Evolutionary conservation across 306 rosid genomes (phyloP).

Genomic region (Cucumis cinereus): DNA sequence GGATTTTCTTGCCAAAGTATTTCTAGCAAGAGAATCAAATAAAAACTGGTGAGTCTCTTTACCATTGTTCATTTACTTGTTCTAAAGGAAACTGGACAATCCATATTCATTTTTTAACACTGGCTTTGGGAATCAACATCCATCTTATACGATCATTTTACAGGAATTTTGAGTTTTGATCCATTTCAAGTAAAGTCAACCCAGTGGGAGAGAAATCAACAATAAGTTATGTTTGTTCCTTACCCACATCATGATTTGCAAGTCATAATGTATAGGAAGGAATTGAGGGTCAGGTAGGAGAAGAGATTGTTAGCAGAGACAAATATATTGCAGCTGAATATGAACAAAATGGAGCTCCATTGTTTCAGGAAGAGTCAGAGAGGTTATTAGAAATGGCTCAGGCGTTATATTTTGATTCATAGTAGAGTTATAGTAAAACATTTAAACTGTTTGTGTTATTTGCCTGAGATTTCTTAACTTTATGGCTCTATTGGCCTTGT

Average conservation of each 20-base stretch:
- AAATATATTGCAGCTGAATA: not conserved
- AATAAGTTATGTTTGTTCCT: not conserved
- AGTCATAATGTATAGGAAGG: not conserved
- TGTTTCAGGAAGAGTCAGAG: not conserved
- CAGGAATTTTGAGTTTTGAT: constrained; percentile 1
- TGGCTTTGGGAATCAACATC: not conserved
- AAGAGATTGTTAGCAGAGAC: not conserved
- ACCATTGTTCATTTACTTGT: not conserved
- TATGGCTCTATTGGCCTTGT: not conserved
- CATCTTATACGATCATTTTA: not conserved
- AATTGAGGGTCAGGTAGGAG: not conserved
- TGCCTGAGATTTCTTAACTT: not conserved
- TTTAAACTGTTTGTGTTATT: not conserved
- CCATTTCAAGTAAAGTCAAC: not conserved
- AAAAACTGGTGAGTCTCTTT: not conserved
- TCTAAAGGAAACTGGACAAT: not conserved
- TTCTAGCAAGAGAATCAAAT: constrained; percentile 18
- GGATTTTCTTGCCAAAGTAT: constrained; percentile 23
- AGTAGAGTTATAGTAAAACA: not conserved
- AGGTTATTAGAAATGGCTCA: not conserved
- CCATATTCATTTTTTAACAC: not conserved
- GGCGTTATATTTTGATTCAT: not conserved
- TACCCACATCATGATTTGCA: not conserved
- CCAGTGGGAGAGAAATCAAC: not conserved
- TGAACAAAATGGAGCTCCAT: not conserved